A percentile compares a stretch with the other conserved stretches of the same genome.
Evolutionary conservation across 176 grass and related monocot species (phyloP).

Genomic region (Alloteropsis semialata): DNA sequence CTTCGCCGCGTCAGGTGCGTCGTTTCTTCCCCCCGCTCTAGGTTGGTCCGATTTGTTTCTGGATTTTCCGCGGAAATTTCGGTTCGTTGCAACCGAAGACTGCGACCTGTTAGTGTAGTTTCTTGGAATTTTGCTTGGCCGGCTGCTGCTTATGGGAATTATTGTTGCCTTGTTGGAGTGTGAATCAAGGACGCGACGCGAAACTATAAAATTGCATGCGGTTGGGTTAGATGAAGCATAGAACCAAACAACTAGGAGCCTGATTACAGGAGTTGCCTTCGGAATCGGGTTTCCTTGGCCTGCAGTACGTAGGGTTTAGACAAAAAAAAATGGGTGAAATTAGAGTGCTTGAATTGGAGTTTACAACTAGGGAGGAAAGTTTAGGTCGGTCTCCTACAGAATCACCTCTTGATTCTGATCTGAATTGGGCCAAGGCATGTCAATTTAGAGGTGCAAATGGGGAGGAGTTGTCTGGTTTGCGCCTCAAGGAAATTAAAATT

Average conservation of each 20-base stretch:
- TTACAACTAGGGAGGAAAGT: not conserved
- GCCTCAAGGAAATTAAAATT: not conserved
- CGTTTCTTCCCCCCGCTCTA: not conserved
- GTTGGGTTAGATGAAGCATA: not conserved
- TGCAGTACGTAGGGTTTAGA: conserved; percentile 2
- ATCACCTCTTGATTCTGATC: not conserved
- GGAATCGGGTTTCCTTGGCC: not conserved
- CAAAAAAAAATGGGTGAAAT: not conserved
- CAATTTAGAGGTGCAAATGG: not conserved
- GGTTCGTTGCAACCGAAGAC: not conserved
- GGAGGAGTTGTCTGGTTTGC: not conserved
- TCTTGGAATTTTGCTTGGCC: not conserved
- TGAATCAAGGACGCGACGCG: not conserved
- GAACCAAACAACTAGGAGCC: conserved; percentile 6
- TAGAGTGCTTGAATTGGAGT: not conserved
- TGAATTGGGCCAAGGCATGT: not conserved
- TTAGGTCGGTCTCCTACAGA: not conserved
- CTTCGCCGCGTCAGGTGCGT: conserved; percentile 32
- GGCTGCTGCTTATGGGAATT: not conserved
- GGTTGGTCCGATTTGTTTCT: not conserved
- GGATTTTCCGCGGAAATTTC: conserved; percentile 1
- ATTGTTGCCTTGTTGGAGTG: not conserved
- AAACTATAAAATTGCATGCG: conserved; percentile 37
- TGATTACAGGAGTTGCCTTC: not conserved
- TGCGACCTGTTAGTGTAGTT: not conserved